Percentiles rank a stretch among this genome's conserved stretches.
Conservation (phyloP, 176 grass and related monocot species). For the Phragmites australis region DNA sequence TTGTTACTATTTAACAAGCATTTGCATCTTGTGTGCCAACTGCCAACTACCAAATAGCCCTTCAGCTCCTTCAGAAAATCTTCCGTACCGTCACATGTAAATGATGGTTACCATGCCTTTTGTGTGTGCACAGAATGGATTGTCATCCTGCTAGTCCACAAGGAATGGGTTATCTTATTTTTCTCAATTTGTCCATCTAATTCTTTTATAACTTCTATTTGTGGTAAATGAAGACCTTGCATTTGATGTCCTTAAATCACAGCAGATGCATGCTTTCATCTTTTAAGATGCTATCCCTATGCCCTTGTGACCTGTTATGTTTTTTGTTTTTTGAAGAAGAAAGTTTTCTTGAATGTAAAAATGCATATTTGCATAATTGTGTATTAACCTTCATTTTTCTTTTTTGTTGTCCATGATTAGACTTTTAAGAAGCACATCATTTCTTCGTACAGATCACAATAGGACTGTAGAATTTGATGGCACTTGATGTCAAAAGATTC, state of each 20-base stretch:
- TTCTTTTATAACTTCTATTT: not conserved
- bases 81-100: not conserved
- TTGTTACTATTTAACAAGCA: constrained; percentile 8
- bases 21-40: constrained; percentile 25
- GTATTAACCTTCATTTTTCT: not conserved
- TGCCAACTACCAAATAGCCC: constrained; percentile 6
- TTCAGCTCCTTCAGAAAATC: not conserved
- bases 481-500: not conserved
- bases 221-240: not conserved
- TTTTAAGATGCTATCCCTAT: not conserved
- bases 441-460: not conserved
- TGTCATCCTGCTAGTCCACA: not conserved
- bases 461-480: not conserved
- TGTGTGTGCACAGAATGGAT: constrained; percentile 15
- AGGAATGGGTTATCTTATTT: not conserved
- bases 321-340: not conserved
- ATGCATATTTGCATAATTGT: not conserved
- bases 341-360: not conserved
- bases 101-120: constrained; percentile 26
- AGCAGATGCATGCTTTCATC: not conserved
- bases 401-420: not conserved
- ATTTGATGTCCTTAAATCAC: not conserved
- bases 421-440: not conserved
- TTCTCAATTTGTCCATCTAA: not conserved
- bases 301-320: not conserved